Conservation (phyloP, 1,139 yeast genomes). For the Nakaseomyces delphensis region DNA sequence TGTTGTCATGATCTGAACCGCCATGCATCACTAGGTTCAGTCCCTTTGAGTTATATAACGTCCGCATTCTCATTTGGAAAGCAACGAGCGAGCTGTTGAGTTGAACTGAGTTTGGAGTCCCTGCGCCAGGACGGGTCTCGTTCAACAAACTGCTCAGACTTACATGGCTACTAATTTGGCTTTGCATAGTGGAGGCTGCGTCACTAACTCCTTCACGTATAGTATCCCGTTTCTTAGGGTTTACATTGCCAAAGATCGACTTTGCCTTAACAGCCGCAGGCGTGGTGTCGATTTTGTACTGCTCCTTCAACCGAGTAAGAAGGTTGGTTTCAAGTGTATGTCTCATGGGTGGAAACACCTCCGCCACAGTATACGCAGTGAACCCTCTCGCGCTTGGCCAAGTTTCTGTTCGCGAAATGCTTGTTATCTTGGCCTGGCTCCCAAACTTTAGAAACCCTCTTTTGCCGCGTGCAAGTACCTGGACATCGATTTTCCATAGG, state of each 20-base stretch:
- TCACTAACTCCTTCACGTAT: neutral
- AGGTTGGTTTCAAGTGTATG: conserved; percentile 13
- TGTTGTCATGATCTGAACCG: conserved; percentile 36
- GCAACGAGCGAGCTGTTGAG: neutral
- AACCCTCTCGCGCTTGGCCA: conserved; percentile 34
- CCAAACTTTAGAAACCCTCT: conserved; percentile 32
- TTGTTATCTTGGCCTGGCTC: conserved; percentile 30
- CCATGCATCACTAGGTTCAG: conserved; percentile 35
- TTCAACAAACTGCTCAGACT: neutral
- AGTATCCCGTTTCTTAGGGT: neutral
- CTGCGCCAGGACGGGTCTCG: neutral
- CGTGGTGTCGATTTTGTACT: conserved; percentile 17
- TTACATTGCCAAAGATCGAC: neutral
- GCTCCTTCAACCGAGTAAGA: conserved; percentile 16
- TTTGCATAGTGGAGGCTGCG: neutral
- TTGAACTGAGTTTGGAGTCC: neutral
- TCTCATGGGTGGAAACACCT: conserved; percentile 13
- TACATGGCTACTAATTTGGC: conserved; percentile 1
- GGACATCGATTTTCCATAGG: conserved; percentile 41
- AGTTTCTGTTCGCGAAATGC: conserved; percentile 20
- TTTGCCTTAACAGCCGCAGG: conserved; percentile 6
- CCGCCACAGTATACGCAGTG: conserved; percentile 27
- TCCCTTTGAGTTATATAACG: conserved; percentile 1
- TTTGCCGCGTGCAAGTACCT: conserved; percentile 32
- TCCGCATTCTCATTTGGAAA: neutral